Percentiles rank a stretch among this genome's conserved stretches.
Conservation (phyloP, 148 eudicot genomes). For the Rhododendron henanense region DNA sequence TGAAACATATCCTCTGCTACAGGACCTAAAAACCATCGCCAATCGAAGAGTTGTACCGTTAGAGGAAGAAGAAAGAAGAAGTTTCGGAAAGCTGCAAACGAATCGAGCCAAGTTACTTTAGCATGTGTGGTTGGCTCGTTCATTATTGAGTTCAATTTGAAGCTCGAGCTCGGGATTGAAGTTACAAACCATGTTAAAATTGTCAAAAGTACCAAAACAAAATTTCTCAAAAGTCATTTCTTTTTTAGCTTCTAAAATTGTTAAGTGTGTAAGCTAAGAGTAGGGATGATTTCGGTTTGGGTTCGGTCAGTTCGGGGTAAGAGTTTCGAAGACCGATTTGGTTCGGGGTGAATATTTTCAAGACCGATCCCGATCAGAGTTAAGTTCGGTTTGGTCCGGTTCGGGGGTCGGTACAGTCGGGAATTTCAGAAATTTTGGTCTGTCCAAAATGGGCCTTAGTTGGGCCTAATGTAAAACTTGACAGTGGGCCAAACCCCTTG, state of each 20-base stretch:
- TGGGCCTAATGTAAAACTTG: too few species aligned
- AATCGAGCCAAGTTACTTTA: not conserved
- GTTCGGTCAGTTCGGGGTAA: too few species aligned
- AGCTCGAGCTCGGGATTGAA: not conserved
- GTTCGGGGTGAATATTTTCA: too few species aligned
- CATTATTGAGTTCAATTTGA: not conserved
- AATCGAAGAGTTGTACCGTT: not conserved
- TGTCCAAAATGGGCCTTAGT: too few species aligned
- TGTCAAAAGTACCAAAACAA: not conserved
- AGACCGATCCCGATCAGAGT: too few species aligned
- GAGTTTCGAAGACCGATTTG: too few species aligned
- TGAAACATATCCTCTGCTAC: constrained; percentile 60
- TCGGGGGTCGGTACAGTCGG: too few species aligned
- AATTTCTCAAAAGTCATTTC: not conserved
- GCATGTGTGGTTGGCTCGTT: not conserved
- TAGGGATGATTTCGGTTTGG: too few species aligned
- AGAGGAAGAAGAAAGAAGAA: not conserved
- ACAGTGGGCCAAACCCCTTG: too few species aligned
- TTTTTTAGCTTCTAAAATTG: not conserved
- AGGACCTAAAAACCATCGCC: constrained; percentile 37
- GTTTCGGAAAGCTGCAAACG: not conserved
- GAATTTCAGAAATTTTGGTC: too few species aligned
- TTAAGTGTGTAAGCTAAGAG: not conserved
- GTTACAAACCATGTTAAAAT: not conserved
- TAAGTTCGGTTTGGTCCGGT: too few species aligned